Evolutionary conservation across 805 yeast species (phyloP).

Genomic region (Candida vartiovaarae): DNA sequence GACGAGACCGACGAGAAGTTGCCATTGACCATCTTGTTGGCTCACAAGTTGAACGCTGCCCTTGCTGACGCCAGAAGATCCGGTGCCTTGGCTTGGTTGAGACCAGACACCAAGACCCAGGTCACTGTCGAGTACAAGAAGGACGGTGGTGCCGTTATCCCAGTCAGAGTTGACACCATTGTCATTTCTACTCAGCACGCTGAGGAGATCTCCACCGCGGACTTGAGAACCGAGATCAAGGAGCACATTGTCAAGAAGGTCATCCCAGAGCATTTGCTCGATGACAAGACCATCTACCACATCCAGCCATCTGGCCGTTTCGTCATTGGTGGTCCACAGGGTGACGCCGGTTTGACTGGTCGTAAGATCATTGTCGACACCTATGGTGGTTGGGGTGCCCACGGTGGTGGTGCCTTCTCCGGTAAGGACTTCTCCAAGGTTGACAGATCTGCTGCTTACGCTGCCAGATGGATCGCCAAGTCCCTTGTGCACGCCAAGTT

Average conservation of each 20-base stretch:
- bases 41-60: conserved; percentile 95
- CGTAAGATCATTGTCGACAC: conserved; percentile 99
- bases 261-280: conserved; percentile 83
- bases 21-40: conserved; percentile 88
- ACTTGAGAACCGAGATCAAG: conserved; percentile 71
- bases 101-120: conserved; percentile 99
- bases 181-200: conserved; percentile 98
- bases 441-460: conserved; percentile 99
- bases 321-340: conserved; percentile 99
- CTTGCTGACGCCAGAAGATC: conserved; percentile 96
- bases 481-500: conserved; percentile 91
- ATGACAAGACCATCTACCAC: conserved; percentile 94
- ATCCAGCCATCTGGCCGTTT: conserved; percentile 99
- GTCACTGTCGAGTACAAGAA: conserved; percentile 95
- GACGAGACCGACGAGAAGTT: conserved; percentile 97
- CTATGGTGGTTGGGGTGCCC: conserved; percentile 99
- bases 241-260: conserved; percentile 86
- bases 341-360: conserved; percentile 99
- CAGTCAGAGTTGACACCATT: conserved; percentile 94
- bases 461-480: conserved; percentile 99
- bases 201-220: conserved; percentile 90
- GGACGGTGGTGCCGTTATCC: conserved; percentile 92
- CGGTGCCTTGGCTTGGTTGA: conserved; percentile 91
- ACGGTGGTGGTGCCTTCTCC: conserved; percentile 99
- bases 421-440: conserved; percentile 99